A percentile compares a stretch with the other conserved stretches of the same genome.
Conservation (phyloP, 148 eudicot species). For the Chenopodium formosanum region DNA sequence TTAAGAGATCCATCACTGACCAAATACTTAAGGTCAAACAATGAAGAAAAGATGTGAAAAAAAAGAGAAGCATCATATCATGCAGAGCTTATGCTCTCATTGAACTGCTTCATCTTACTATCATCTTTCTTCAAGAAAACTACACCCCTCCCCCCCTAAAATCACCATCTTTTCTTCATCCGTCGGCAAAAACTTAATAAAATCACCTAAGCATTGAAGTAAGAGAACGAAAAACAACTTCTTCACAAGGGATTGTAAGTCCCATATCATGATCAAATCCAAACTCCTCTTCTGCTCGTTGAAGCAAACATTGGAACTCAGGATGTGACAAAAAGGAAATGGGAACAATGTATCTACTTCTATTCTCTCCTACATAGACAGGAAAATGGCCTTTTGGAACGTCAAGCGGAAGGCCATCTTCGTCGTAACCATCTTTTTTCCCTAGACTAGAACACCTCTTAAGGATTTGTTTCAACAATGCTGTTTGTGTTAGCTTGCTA, state of each 20-base stretch:
- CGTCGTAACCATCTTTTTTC: conserved; percentile 50
- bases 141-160: not conserved
- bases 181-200: not conserved
- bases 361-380: conserved; percentile 76
- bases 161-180: not conserved
- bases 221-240: conserved; percentile 63
- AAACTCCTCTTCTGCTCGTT: conserved; percentile 76
- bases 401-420: conserved; percentile 59
- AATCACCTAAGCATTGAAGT: conserved; percentile 67
- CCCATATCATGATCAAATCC: conserved; percentile 88
- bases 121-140: conserved; percentile 35
- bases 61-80: conserved; percentile 42
- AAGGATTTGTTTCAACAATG: conserved; percentile 66
- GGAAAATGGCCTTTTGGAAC: conserved; percentile 91
- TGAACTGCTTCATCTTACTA: conserved; percentile 30
- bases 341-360: conserved; percentile 78
- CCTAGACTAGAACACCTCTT: conserved; percentile 81
- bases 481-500: conserved; percentile 58
- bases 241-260: conserved; percentile 86
- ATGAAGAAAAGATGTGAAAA: conserved; percentile 31
- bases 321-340: conserved; percentile 69
- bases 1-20: conserved; percentile 21
- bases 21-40: conserved; percentile 23
- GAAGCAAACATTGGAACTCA: conserved; percentile 68
- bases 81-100: conserved; percentile 21